phyloP scores from a whole-genome alignment of 139 green algal genomes.

The Chlamydomonas incerta region DNA sequence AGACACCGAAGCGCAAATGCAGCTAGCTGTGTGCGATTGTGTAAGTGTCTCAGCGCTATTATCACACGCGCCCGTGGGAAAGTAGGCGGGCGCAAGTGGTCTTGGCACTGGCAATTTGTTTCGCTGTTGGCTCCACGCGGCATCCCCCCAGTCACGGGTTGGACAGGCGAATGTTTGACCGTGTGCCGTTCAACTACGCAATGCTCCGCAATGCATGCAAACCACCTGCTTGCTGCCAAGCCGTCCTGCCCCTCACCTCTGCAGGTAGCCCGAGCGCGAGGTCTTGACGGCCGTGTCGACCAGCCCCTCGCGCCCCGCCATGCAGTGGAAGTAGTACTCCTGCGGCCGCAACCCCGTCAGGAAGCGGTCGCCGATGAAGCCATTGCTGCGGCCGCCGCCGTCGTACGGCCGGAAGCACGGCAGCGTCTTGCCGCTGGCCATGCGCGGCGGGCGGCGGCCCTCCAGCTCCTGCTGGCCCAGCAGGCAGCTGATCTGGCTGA shows the following conservation, averaged over 20 bases:
- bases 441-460: constrained; percentile 93
- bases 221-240: too few species aligned
- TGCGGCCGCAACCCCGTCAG: constrained; percentile 60
- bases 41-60: constrained; percentile 25
- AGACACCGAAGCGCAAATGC: neutral
- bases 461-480: constrained; percentile 95
- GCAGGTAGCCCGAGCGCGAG: constrained; percentile 89
- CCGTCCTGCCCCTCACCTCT: constrained; percentile 62
- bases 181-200: constrained; percentile 11
- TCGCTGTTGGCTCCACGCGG: constrained; percentile 10
- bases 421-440: constrained; percentile 94
- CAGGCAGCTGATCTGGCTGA: constrained; percentile 95
- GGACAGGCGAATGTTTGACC: constrained; percentile 46
- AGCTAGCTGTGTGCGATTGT: too few species aligned
- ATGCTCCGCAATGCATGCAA: too few species aligned
- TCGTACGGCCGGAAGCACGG: constrained; percentile 97
- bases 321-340: constrained; percentile 99
- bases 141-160: constrained; percentile 34
- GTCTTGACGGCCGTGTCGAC: constrained; percentile 99
- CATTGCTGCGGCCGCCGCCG: constrained; percentile 74
- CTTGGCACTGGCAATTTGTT: neutral
- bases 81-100: constrained; percentile 8
- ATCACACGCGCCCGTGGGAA: constrained; percentile 22
- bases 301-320: constrained; percentile 97
- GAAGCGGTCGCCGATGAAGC: constrained; percentile 93